Base-by-base conservation (phyloP, 2,329 filamentous ascomycete genomes). In the Trichoderma arundinaceum region DNA sequence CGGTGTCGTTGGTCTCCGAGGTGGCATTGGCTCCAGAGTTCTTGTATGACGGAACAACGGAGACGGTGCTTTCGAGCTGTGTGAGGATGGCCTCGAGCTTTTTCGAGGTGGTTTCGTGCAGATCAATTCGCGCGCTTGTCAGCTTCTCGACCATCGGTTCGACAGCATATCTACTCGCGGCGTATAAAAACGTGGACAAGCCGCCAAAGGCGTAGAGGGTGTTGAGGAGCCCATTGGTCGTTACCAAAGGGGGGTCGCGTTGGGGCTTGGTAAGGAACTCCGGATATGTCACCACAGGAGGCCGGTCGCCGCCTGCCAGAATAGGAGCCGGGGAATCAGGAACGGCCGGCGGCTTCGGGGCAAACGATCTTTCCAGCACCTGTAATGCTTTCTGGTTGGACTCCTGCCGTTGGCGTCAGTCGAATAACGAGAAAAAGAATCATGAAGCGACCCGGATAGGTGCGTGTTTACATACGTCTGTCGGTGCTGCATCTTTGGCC, bases 201-300 rank as follows among this genome's bases (percentile, higher is more conserved):
- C 83, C 83, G 43, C 82, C 82, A 59, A 87, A 83, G 69, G 83
- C 79, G 72, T 87, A 87, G 65, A 89, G 78, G 38, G 86, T 84
- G 71, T 84, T 85, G 69, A 88, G 77, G 59, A 91, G 82, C 67
- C 84, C 80, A 33, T 79, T 78, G 64, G 83, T 84, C 12, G 88
- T 90, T 69, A 90, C 80, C n/a, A 91, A 77, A 0, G 88, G 88
- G 10, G 86, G 82, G 4, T 86, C 83, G 1, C 82, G 79, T 13
- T 80, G 72, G 2, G 86, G 80, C 15, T 84, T 86, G 61, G 85
- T 82, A 68, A 90, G 83, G 75, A 90, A 90, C 73, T 91, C 88
- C 70, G 88, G 88, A 72, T 90, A 91, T 38, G 88, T 91, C 71
- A 90, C 83, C 69, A 91, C 88, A 13, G 87, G 87, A 8, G 84